Base-by-base conservation (phyloP, 768 basidiomycete genomes). In the Suillus fuscotomentosus region DNA sequence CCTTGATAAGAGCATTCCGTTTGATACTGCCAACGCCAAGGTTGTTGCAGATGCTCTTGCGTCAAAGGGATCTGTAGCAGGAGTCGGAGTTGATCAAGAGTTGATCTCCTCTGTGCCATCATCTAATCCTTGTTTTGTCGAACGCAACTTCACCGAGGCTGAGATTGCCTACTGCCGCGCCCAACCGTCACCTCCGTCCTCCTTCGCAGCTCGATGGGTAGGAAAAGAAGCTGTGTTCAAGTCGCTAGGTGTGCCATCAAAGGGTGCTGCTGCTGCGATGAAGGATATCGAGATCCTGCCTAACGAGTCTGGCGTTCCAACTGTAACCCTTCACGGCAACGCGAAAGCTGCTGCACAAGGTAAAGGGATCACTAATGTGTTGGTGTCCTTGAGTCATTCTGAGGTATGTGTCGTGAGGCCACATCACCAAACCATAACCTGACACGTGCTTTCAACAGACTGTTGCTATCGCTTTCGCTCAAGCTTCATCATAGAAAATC, bases 211-310 rank as follows among this genome's bases (percentile, higher is more conserved):
- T 42, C 91, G 96, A 63, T 99, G 97, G 97, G 92, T 86, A 36
- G 97, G 94, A 60, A 99, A 99, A 79, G 97, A 99, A 76, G 97
- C 96, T 3, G 88, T 91, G 61, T 98, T 99, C 88, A 99, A 99
- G 81, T 92, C 95, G 5, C 84, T 99, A 1, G 92, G 94, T 24
- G 90, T 95, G 51, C 79, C 88, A 22, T 95, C 93, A 4, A 91
- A 94, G 77, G 97, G 97, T 45, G 97, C 96, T 13, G 92, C 86
- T 7, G 96, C 97, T 20, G 83, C 90, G n/a, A 90, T 99, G 90
- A 92, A 92, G 78, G 96, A 99, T 68, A 99, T 99, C 65, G 97
- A 99, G 77, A 95, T 99, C 70, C 81, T 97, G 64, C 88, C 91
- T 54, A 85, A 89, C 71, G 81, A 82, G 50, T 81, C 83, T n/a